Conservation (phyloP, 2,329 filamentous ascomycete genomes). For the Fusarium illudens region DNA sequence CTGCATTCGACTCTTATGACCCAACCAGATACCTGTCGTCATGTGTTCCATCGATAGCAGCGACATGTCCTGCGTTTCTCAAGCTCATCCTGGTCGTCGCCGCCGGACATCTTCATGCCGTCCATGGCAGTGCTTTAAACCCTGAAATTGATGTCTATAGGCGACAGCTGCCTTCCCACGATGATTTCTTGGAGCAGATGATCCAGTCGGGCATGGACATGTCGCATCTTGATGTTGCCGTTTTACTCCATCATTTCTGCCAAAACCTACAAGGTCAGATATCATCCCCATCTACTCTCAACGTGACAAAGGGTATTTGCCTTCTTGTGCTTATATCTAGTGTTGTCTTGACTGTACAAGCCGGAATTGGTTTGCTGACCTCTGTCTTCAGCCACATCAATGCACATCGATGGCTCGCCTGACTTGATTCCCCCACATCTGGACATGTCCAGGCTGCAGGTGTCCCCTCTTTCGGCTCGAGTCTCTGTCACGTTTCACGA, state of each 20-base stretch:
- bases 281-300: neutral
- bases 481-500: neutral
- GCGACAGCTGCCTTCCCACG: neutral
- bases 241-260: neutral
- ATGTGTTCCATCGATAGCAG: conserved; percentile 15
- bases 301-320: neutral
- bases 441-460: neutral
- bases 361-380: neutral
- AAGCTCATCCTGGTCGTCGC: conserved; percentile 18
- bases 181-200: neutral
- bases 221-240: neutral
- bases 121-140: neutral
- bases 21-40: conserved; percentile 19
- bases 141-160: neutral
- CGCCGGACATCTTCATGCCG: neutral
- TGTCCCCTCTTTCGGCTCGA: neutral
- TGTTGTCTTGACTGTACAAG: neutral
- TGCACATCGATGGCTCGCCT: neutral
- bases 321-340: neutral
- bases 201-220: neutral
- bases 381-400: neutral
- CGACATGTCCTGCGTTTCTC: conserved; percentile 14
- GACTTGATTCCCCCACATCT: neutral
- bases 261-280: neutral
- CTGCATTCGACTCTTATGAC: conserved; percentile 28